phyloP scores from a whole-genome alignment of 2,329 filamentous ascomycete species.

The Monosporascus cannonballus region DNA sequence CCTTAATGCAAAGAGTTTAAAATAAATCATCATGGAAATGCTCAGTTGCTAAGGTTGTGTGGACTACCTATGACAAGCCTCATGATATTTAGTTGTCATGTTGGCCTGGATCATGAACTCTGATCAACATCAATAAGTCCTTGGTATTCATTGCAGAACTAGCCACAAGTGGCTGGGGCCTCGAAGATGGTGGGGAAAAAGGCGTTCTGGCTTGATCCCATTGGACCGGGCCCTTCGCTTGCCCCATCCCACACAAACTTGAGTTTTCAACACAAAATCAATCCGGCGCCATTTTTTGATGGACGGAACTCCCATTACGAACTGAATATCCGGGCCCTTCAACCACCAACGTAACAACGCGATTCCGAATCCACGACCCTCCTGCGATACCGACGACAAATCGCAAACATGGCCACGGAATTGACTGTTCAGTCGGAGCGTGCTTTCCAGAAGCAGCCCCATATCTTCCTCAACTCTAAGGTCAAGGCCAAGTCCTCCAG shows the following conservation, averaged over 20 bases:
- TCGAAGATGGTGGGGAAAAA: not conserved
- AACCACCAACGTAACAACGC: slow-evolving; percentile 16
- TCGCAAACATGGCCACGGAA: slow-evolving; percentile 87
- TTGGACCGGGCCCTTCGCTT: not conserved
- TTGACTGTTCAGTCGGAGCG: slow-evolving; percentile 99
- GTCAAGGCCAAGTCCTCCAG: slow-evolving; percentile 76
- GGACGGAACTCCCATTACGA: slow-evolving; percentile 1
- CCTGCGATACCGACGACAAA: slow-evolving; percentile 35
- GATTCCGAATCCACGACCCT: slow-evolving; percentile 20
- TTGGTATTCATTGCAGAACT: no score
- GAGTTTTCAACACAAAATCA: not conserved
- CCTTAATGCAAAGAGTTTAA: no score
- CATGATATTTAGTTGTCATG: no score
- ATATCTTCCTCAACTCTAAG: slow-evolving; percentile 99
- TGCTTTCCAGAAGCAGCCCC: slow-evolving; percentile 99
- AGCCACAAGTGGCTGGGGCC: not conserved
- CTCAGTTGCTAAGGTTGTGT: no score
- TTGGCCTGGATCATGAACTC: no score
- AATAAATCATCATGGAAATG: no score
- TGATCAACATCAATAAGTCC: no score
- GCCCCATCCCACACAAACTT: not conserved
- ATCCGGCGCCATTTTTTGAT: not conserved
- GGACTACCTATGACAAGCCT: no score
- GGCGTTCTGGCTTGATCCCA: not conserved
- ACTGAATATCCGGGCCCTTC: slow-evolving; percentile 1